These are phyloP conservation scores for Penicillium desertorum DNA, from an alignment of 495 filamentous ascomycete genomes.

Conservation along the genomic window DNA sequence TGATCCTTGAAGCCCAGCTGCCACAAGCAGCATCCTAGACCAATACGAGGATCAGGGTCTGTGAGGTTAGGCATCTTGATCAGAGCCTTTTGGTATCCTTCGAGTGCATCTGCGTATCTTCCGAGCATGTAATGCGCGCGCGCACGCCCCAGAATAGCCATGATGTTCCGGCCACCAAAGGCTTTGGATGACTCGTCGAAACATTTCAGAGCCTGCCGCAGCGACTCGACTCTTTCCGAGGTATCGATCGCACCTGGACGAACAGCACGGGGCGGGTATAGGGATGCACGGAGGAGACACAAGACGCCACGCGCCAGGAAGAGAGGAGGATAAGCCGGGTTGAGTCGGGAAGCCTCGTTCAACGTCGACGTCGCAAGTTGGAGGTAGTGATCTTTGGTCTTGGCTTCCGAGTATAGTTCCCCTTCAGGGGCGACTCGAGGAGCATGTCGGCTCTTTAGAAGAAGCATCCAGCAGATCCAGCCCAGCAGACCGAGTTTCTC, in stretches of 20 bases:
- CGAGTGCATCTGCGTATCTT: conserved; percentile 76
- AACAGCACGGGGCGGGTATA: conserved; percentile 68
- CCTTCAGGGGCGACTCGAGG: conserved; percentile 71
- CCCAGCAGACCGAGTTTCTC: conserved; percentile 84
- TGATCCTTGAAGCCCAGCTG: conserved; percentile 90
- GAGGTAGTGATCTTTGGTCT: conserved; percentile 89
- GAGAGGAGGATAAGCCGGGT: conserved; percentile 82
- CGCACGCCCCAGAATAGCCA: conserved; percentile 85
- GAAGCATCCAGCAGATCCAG: conserved; percentile 87
- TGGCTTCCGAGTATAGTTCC: conserved; percentile 63
- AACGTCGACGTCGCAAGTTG: conserved; percentile 84
- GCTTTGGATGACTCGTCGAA: conserved; percentile 89
- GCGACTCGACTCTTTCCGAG: conserved; percentile 72
- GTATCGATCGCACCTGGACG: conserved; percentile 61
- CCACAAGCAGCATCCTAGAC: conserved; percentile 95
- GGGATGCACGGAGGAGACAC: conserved; percentile 80
- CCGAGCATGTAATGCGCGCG: conserved; percentile 80
- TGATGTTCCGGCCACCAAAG: conserved; percentile 80
- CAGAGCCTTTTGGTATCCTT: conserved; percentile 82
- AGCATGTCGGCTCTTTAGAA: conserved; percentile 87
- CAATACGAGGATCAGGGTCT: conserved; percentile 95
- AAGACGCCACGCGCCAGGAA: conserved; percentile 91
- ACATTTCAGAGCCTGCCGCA: conserved; percentile 80
- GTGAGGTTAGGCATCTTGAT: conserved; percentile 78
- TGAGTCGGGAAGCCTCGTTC: conserved; percentile 93